Evolutionary conservation across 768 basidiomycete genomes (phyloP).

Genomic region (Mycena haematopus): DNA sequence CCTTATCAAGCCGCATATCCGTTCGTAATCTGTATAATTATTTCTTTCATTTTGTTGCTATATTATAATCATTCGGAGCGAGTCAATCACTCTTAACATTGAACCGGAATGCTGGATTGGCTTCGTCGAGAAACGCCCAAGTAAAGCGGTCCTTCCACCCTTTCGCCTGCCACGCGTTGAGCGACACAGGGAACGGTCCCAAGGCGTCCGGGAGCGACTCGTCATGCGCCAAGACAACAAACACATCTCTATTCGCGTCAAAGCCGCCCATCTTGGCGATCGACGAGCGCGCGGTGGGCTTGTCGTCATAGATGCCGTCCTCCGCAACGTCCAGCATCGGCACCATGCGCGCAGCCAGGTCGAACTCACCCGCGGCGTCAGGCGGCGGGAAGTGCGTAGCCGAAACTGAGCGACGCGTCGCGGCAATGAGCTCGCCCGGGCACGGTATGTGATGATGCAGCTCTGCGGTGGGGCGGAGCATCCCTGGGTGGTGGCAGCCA

Average conservation of each 20-base stretch:
- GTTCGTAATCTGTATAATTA: not conserved
- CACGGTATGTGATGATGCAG: conserved; percentile 29
- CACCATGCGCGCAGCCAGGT: conserved; percentile 13
- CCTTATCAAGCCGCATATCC: conserved; percentile 38
- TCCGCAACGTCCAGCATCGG: conserved; percentile 21
- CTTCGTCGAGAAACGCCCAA: too few relatives aligned
- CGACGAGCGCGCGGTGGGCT: conserved; percentile 13
- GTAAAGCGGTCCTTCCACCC: too few relatives aligned
- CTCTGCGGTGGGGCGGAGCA: conserved; percentile 30
- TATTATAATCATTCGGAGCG: too few relatives aligned
- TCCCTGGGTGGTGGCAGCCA: conserved; percentile 31
- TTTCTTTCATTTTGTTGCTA: too few relatives aligned
- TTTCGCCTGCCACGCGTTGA: conserved; percentile 30
- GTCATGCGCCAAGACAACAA: conserved; percentile 32
- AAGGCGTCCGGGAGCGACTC: conserved; percentile 21
- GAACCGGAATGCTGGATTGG: too few relatives aligned
- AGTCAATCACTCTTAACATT: too few relatives aligned
- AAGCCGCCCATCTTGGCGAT: conserved; percentile 22
- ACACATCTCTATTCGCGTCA: conserved; percentile 31
- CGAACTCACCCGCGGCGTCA: conserved; percentile 9
- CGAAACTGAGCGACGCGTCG: conserved; percentile 19
- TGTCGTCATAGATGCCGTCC: conserved; percentile 18
- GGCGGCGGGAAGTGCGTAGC: conserved; percentile 15
- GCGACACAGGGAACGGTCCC: conserved; percentile 22
- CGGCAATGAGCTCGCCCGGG: conserved; percentile 20